A percentile compares a stretch with the other conserved stretches of the same genome.
Conservation (phyloP, 2,329 filamentous ascomycete genomes). For the Colletotrichum lini region DNA sequence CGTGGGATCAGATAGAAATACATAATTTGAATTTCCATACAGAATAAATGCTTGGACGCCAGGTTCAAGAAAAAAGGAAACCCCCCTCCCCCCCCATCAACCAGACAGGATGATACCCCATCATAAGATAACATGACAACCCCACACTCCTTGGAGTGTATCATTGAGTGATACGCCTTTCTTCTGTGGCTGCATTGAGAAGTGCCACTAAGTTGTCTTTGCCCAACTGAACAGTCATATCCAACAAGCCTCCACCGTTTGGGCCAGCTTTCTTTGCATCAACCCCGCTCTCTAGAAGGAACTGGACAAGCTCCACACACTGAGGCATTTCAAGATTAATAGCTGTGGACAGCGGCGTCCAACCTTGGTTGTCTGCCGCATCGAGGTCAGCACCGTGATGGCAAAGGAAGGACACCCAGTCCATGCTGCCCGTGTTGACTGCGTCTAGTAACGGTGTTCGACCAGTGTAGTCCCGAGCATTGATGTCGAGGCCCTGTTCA, state of each 20-base stretch:
- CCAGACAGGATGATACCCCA: background rate
- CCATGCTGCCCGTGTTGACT: rapidly evolving
- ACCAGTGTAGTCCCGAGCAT: background rate
- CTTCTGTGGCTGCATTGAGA: background rate
- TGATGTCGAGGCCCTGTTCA: background rate
- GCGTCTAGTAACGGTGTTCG: background rate
- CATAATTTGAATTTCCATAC: too few relatives aligned
- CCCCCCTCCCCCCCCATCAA: too few relatives aligned
- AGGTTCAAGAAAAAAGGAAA: too few relatives aligned
- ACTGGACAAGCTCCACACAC: too few relatives aligned
- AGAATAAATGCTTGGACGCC: too few relatives aligned
- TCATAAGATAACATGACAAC: background rate
- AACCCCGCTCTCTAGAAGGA: background rate
- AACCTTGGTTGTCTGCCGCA: background rate
- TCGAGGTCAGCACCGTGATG: background rate
- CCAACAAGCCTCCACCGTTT: background rate
- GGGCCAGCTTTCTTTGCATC: background rate
- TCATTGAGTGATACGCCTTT: rapidly evolving
- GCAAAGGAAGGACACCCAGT: rapidly evolving
- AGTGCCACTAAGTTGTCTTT: rapidly evolving
- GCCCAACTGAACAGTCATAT: background rate
- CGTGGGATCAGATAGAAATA: too few relatives aligned
- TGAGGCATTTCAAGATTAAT: rapidly evolving
- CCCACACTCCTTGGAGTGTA: rapidly evolving
- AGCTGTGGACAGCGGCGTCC: background rate